A percentile compares a stretch with the other conserved stretches of the same genome.
Conservation (phyloP, 2,329 filamentous ascomycete species). For the Hypoxylon sp. region DNA sequence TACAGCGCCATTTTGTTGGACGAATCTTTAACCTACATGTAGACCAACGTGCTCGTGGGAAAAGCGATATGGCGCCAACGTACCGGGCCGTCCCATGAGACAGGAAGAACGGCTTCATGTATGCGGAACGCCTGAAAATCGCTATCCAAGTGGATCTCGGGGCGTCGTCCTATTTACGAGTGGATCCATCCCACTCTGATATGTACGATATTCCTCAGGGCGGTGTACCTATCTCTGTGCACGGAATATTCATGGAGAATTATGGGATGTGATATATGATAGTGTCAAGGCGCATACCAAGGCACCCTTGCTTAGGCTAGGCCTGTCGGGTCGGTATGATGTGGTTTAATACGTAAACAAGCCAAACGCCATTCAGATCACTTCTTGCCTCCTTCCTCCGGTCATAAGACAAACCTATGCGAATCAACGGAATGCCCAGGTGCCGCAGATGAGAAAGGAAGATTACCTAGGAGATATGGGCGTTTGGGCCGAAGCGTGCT, state of each 20-base stretch:
- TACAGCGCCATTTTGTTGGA: not conserved
- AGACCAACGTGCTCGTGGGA: not conserved
- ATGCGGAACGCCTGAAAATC: slow-evolving; percentile 2
- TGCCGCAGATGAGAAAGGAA: not conserved
- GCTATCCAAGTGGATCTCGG: not conserved
- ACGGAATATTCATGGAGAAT: not conserved
- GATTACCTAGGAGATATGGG: not conserved
- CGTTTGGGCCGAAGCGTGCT: not conserved
- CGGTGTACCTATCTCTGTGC: not conserved
- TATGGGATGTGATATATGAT: not conserved
- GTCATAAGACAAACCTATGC: not conserved
- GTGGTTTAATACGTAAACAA: not conserved
- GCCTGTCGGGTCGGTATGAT: not conserved
- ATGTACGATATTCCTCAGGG: not conserved
- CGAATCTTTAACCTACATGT: too few relatives aligned
- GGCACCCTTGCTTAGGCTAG: not conserved
- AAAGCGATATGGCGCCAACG: slow-evolving; percentile 10
- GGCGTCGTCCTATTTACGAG: not conserved
- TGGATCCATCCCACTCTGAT: not conserved
- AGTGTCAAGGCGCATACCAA: not conserved
- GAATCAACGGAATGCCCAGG: not conserved
- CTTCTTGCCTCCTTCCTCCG: not conserved
- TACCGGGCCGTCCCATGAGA: slow-evolving; percentile 28
- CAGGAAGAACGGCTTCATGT: slow-evolving; percentile 12
- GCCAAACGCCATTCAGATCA: not conserved